These are phyloP conservation scores for Ustilago xerochloae DNA, from an alignment of 1,284 basidiomycete species.

Conservation along the genomic window DNA sequence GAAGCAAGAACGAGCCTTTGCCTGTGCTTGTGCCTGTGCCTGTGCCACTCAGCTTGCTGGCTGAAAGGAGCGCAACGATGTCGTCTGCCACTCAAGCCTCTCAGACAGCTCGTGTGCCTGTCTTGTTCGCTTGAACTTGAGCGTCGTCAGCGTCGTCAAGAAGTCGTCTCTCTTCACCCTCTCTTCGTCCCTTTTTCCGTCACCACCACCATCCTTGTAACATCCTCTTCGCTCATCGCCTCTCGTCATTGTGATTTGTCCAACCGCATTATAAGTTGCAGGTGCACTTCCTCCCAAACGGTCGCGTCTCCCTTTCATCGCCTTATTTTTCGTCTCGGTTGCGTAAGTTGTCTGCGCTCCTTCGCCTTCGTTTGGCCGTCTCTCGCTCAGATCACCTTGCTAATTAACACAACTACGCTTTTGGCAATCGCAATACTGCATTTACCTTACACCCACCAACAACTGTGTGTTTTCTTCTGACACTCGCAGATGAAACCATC, in stretches of 20 bases:
- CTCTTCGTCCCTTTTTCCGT: background rate
- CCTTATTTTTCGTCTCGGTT: constrained; percentile 7
- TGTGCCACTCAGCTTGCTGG: too few relatives aligned
- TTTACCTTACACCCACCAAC: constrained; percentile 26
- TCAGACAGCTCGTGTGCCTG: background rate
- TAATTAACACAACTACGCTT: too few relatives aligned
- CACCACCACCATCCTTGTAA: constrained; percentile 10
- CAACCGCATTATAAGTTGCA: background rate
- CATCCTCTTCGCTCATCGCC: background rate
- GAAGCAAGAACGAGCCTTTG: background rate
- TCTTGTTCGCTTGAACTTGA: background rate
- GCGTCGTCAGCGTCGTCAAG: constrained; percentile 46
- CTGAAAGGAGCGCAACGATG: too few relatives aligned
- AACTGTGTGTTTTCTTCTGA: constrained; percentile 6
- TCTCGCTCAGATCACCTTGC: too few relatives aligned
- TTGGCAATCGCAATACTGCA: too few relatives aligned
- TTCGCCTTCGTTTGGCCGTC: background rate
- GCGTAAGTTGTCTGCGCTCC: constrained; percentile 23
- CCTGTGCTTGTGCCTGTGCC: background rate
- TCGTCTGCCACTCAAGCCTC: background rate
- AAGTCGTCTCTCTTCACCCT: background rate
- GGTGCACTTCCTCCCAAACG: background rate
- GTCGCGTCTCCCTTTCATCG: constrained; percentile 14
- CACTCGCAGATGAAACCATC: constrained; percentile 34
- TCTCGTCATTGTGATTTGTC: background rate